Conservation (phyloP, 371 early-diverging fungal genomes). For the Batrachochytrium dendrobatidis region DNA sequence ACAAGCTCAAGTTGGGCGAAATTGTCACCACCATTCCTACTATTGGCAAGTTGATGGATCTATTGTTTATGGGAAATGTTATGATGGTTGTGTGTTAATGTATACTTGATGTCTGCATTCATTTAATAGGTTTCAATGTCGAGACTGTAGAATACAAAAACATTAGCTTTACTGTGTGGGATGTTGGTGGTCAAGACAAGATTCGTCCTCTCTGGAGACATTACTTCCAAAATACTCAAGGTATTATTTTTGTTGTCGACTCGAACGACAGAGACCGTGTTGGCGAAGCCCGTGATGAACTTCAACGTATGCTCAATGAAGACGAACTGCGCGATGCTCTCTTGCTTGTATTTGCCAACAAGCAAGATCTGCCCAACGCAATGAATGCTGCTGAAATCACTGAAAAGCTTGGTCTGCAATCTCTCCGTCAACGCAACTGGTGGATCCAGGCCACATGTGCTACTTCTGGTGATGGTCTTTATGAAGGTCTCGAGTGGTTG, state of each 20-base stretch:
- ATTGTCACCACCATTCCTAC: constrained; percentile 99
- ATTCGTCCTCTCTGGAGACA: constrained; percentile 91
- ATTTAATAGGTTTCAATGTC: constrained; percentile 97
- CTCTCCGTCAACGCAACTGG: constrained; percentile 80
- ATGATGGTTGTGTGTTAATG: constrained; percentile 1
- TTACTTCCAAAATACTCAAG: constrained; percentile 52
- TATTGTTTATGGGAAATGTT: not conserved
- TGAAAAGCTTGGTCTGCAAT: constrained; percentile 50
- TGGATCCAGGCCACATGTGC: constrained; percentile 92
- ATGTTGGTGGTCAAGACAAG: constrained; percentile 96
- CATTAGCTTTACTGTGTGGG: constrained; percentile 96
- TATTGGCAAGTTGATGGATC: constrained; percentile 48
- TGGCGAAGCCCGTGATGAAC: constrained; percentile 46
- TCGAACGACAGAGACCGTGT: constrained; percentile 55
- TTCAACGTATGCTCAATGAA: constrained; percentile 45
- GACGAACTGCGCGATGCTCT: constrained; percentile 45
- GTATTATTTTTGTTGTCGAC: constrained; percentile 67
- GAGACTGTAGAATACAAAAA: constrained; percentile 96
- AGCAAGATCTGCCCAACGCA: constrained; percentile 51
- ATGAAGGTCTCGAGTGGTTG: constrained; percentile 71
- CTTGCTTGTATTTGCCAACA: constrained; percentile 54
- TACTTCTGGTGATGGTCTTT: constrained; percentile 88
- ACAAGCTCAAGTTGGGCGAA: constrained; percentile 90
- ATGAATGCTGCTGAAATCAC: constrained; percentile 50
- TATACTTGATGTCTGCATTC: not conserved